Evolutionary conservation across 495 filamentous ascomycete species (phyloP), one percentile per base, ranked within the genome.

Genomic region (Daldinia grandis): DNA sequence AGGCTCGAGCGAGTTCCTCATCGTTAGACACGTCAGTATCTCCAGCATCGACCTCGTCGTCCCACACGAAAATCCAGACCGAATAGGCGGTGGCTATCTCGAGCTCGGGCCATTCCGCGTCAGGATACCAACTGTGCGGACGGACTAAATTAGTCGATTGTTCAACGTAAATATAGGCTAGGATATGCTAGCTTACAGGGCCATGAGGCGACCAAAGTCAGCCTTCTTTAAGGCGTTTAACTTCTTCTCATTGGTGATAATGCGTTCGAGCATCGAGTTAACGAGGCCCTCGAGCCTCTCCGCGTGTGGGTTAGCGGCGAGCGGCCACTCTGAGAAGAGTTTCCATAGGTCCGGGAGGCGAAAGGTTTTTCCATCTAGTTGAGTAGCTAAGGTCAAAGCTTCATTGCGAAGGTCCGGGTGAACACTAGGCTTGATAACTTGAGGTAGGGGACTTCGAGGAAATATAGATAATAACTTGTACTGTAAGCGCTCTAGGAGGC

Each of bases 61-160:
- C 69, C 75, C 75, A 75, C 61, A 75, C 69, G 54, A 77, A 77
- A 30, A 77, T 77, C 75, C 72, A 77, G 53, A 75, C 69, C 7
- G 72, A 73, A 44, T 75, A 75, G 2, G 69, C 73, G 15, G 75
- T 75, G 15, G 72, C 72, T 17, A 73, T 69, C 40, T 66, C 62
- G 5, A 75, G 75, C 59, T 75, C 75, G 27, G 64, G 54, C 75
- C 75, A 75, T 64, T 77, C 69, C 37, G 75, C 66, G 61, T 73
- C 73, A 17, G 72, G 72, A 35, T 77, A 75, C 75, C 72, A 77
- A 5, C 75, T 77, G 42, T n/a, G n/a, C 9, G 28, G n/a, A 15
- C 27, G 25, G 33, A 33, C 47, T 37, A 54, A 53, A 38, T 27
- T 49, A 53, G 38, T 30, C 24, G 15, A 21, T 21, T 47, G 42